Conservation (phyloP, 2,329 filamentous ascomycete species). For the Arthrobotrys iridis region DNA sequence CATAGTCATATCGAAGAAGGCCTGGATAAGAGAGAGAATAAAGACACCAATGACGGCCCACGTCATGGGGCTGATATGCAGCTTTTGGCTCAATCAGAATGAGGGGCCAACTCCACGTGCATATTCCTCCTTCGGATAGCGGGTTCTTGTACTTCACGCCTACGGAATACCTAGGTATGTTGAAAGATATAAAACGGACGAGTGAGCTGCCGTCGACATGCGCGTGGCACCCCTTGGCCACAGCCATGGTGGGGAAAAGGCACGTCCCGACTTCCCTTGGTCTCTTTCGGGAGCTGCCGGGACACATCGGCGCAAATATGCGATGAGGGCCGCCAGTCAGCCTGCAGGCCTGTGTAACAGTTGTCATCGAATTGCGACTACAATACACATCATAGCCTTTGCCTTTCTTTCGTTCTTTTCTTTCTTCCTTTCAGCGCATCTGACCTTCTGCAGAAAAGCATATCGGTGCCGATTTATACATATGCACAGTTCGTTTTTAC, state of each 20-base stretch:
- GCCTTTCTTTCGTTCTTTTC: constrained; percentile 16
- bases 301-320: constrained; percentile 17
- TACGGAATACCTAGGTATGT: constrained; percentile 1
- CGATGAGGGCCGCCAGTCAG: constrained; percentile 14
- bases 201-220: not conserved
- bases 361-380: constrained; percentile 19
- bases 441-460: constrained; percentile 1
- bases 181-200: not conserved
- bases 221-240: not conserved
- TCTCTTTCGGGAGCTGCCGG: constrained; percentile 6
- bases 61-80: constrained; percentile 8
- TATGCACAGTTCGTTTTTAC: constrained; percentile 8
- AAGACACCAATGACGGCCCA: not conserved
- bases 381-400: not conserved
- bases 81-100: constrained; percentile 23
- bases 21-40: not conserved
- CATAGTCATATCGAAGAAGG: not conserved
- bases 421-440: too few species aligned
- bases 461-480: constrained; percentile 8
- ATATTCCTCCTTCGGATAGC: constrained; percentile 10
- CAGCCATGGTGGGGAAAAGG: not conserved
- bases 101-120: constrained; percentile 23
- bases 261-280: too few species aligned
- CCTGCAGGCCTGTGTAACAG: constrained; percentile 37
- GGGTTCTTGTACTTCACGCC: constrained; percentile 1